These are phyloP conservation scores for Talaromyces sp. DNA, from an alignment of 2,329 filamentous ascomycete species.

Conservation along the genomic window DNA sequence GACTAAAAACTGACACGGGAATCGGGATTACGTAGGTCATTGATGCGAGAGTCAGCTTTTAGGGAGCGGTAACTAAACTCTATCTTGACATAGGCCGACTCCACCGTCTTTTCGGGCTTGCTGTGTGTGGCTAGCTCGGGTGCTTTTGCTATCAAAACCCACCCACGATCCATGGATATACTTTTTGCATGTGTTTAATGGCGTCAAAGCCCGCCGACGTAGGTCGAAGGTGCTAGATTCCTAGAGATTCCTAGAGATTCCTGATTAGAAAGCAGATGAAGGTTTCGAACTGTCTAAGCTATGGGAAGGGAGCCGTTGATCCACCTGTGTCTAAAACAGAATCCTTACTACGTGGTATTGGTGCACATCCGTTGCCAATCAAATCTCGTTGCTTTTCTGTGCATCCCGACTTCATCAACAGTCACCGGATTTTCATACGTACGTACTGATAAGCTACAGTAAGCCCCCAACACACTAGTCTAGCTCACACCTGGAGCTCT, in stretches of 20 bases:
- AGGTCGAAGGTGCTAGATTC: background rate
- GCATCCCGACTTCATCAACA: too few relatives aligned
- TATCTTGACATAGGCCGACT: background rate
- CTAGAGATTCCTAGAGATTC: background rate
- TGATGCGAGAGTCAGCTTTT: conserved; percentile 1
- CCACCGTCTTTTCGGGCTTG: background rate
- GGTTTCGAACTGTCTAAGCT: too few relatives aligned
- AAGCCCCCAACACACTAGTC: too few relatives aligned
- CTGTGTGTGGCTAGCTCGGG: background rate
- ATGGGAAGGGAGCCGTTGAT: too few relatives aligned
- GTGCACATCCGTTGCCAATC: too few relatives aligned
- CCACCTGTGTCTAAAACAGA: too few relatives aligned
- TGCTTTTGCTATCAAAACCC: background rate
- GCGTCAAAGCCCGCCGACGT: background rate
- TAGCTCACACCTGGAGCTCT: too few relatives aligned
- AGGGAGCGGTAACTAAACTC: background rate
- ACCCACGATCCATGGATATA: background rate
- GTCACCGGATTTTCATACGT: too few relatives aligned
- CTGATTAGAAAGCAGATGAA: background rate
- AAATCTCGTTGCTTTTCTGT: too few relatives aligned
- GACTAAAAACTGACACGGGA: background rate
- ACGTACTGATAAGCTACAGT: too few relatives aligned
- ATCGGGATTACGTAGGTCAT: background rate
- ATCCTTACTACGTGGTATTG: too few relatives aligned
- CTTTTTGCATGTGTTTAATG: background rate